Evolutionary conservation across 805 yeast genomes (phyloP), one percentile per base, ranked within the genome.

Genomic region (Starmera caribaea): DNA sequence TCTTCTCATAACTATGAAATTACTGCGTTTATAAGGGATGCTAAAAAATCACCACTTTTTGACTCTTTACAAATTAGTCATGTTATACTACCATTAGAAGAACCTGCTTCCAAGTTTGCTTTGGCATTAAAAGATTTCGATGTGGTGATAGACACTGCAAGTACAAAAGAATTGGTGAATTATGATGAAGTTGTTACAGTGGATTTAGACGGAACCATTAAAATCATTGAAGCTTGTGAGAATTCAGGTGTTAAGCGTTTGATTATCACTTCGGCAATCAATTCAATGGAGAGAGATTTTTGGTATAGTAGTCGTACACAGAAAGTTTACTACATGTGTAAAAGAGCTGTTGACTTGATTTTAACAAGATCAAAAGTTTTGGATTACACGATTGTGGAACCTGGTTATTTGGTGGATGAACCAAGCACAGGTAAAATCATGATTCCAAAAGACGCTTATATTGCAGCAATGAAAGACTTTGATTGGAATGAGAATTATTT

Each of bases 161-260:
- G 81, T 6, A 71, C 79, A 5, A 74, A 73, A 8, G 79, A 79
- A 7, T 37, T 37, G 10, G 67, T 66, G 36, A 68, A 68, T 16
- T 46, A 65, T 8, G 63, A 53, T 26, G 50, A 58, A 30, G 61
- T 67, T 8, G 57, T 73, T 37, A 59, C 66, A 14, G 67, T 75
- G 17, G 81, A 76, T 48, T 59, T 74, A 42, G 80, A 75, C 49
- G 76, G 75, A 3, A 73, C 75, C 11, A 69, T 71, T 35, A 70
- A 71, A 49, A 58, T 68, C 1, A 62, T 68, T 43, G 79, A 74
- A 50, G 79, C 76, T 2, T 56, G 74, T 15, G 68, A 64, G 21
- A 36, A 47, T 34, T 69, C 65, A n/a, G 55, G 61, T 1, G 61
- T 71, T 17, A 54, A 60, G 38, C 60, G 79, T 41, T 66, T 64